Evolutionary conservation across 176 grass and related monocot species (phyloP).

Genomic region (Oryza officinalis): DNA sequence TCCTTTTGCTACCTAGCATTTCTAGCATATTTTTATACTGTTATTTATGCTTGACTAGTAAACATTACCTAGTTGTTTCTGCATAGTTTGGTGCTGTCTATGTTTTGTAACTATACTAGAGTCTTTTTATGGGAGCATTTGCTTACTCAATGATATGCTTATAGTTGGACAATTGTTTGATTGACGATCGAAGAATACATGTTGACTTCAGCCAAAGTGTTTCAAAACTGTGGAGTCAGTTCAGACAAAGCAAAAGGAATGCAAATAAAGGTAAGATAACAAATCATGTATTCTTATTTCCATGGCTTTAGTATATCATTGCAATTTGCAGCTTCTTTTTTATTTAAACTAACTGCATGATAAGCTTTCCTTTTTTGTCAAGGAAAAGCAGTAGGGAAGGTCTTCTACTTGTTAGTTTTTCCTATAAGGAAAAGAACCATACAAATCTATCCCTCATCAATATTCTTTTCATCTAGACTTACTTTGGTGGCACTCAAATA

Average conservation of each 20-base stretch:
- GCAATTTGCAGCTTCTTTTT: background rate
- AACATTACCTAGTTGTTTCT: background rate
- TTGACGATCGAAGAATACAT: conserved; percentile 94
- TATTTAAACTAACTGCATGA: background rate
- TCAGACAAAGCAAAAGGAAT: conserved; percentile 85
- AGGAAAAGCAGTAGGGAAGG: too few species aligned
- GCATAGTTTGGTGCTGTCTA: background rate
- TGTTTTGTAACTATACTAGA: conserved; percentile 15
- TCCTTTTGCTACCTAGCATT: background rate
- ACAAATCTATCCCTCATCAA: background rate
- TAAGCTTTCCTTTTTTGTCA: background rate
- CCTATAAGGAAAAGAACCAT: background rate
- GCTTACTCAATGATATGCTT: conserved; percentile 34
- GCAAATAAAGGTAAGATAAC: conserved; percentile 49
- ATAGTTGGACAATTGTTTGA: conserved; percentile 96
- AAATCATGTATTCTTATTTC: conserved; percentile 35
- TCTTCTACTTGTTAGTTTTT: background rate
- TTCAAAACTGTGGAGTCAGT: conserved; percentile 89
- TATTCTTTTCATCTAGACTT: background rate
- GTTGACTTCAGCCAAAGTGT: conserved; percentile 99
- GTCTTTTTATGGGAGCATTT: conserved; percentile 10
- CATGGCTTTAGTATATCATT: background rate
- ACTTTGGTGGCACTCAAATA: background rate
- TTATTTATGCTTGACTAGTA: conserved; percentile 1
- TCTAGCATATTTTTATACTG: background rate